Percentiles rank a stretch among this genome's conserved stretches.
phyloP scores from a whole-genome alignment of 768 basidiomycete species.

The Boletus insuetus region DNA sequence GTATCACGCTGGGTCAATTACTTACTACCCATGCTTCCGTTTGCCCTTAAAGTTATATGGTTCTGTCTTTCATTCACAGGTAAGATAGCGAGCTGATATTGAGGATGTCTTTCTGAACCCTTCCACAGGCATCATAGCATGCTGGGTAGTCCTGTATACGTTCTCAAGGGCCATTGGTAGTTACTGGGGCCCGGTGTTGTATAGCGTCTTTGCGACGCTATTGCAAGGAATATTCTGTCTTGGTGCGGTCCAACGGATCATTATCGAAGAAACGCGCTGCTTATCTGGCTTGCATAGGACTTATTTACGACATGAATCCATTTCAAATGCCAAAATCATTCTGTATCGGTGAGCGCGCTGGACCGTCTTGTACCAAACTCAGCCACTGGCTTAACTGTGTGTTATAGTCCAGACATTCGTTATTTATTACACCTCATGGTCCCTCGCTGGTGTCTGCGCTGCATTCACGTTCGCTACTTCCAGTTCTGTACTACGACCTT shows the following conservation, averaged over 20 bases:
- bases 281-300: slow-evolving; percentile 38
- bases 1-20: background rate
- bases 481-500: slow-evolving; percentile 40
- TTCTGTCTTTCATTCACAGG: slow-evolving; percentile 56
- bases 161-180: slow-evolving; percentile 44
- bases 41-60: slow-evolving; percentile 56
- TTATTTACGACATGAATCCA: slow-evolving; percentile 65
- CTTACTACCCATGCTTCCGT: slow-evolving; percentile 45
- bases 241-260: slow-evolving; percentile 37
- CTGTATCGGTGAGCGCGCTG: slow-evolving; percentile 45
- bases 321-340: slow-evolving; percentile 54
- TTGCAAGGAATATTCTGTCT: slow-evolving; percentile 59
- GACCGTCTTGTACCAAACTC: background rate
- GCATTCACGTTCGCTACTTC: slow-evolving; percentile 49
- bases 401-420: slow-evolving; percentile 23
- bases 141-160: slow-evolving; percentile 45
- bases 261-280: background rate
- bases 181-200: slow-evolving; percentile 49
- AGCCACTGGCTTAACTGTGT: slow-evolving; percentile 12
- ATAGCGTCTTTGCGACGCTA: slow-evolving; percentile 48
- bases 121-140: slow-evolving; percentile 46
- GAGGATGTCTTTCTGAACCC: background rate
- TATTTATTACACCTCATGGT: slow-evolving; percentile 42
- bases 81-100: slow-evolving; percentile 20
- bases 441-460: slow-evolving; percentile 43